Percentiles rank a stretch among this genome's conserved stretches.
Conservation (phyloP, 1,139 yeast genomes). For the Protomyces gravidus region DNA sequence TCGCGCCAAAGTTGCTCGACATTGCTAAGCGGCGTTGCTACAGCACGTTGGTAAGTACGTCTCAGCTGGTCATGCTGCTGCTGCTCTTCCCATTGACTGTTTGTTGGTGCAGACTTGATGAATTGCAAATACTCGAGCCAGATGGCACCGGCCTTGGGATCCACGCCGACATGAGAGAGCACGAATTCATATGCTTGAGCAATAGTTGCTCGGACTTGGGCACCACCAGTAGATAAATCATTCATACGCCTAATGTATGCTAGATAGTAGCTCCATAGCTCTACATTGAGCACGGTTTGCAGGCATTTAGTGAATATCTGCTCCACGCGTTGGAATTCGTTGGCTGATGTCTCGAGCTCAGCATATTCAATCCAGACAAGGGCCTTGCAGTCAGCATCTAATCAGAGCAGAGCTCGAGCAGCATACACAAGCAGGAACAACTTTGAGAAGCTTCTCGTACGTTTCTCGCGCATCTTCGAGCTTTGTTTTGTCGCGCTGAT, state of each 20-base stretch:
- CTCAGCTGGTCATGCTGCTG: slow-evolving; percentile 75
- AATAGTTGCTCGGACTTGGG: slow-evolving; percentile 70
- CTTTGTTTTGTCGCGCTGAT: slow-evolving; percentile 55
- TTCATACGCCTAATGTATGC: slow-evolving; percentile 75
- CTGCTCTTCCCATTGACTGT: slow-evolving; percentile 83
- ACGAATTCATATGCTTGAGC: slow-evolving; percentile 84
- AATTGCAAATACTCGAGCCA: slow-evolving; percentile 86
- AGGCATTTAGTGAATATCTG: slow-evolving; percentile 60
- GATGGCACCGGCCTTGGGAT: slow-evolving; percentile 62
- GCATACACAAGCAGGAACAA: slow-evolving; percentile 34
- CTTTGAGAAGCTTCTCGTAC: slow-evolving; percentile 58
- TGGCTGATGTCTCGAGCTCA: slow-evolving; percentile 61
- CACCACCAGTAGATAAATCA: slow-evolving; percentile 73
- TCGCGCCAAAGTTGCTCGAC: slow-evolving; percentile 76
- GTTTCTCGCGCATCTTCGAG: slow-evolving; percentile 58
- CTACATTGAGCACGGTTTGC: slow-evolving; percentile 56
- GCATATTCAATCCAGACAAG: slow-evolving; percentile 68
- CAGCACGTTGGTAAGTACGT: slow-evolving; percentile 64
- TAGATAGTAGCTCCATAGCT: slow-evolving; percentile 69
- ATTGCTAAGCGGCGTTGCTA: slow-evolving; percentile 66
- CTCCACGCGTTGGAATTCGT: slow-evolving; percentile 66
- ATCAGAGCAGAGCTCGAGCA: background rate
- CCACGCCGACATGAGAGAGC: slow-evolving; percentile 69
- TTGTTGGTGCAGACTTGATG: slow-evolving; percentile 61
- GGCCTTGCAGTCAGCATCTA: slow-evolving; percentile 42